A percentile compares a stretch with the other conserved stretches of the same genome.
Evolutionary conservation across 2,329 filamentous ascomycete genomes (phyloP).

Genomic region (Plenodomus tracheiphilus): DNA sequence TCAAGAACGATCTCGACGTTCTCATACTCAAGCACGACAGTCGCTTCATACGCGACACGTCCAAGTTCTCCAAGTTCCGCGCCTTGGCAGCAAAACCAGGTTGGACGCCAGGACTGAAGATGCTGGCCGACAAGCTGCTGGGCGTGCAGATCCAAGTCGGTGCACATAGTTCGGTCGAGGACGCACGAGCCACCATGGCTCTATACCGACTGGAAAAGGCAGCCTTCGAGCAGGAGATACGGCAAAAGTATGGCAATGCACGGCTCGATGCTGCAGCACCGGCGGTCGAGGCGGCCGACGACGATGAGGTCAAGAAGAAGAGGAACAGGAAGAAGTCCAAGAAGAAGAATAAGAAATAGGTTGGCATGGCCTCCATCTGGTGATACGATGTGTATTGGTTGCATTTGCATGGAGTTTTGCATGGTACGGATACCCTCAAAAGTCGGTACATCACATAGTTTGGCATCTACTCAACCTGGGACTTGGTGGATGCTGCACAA

Average conservation of each 20-base stretch:
- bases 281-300: conserved; percentile 23
- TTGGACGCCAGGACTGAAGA: conserved; percentile 68
- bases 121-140: conserved; percentile 60
- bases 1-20: conserved; percentile 75
- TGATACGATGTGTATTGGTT: neutral
- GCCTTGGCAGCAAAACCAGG: conserved; percentile 64
- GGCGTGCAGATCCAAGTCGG: conserved; percentile 64
- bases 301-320: conserved; percentile 33
- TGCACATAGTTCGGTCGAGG: conserved; percentile 66
- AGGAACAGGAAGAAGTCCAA: conserved; percentile 45
- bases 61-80: conserved; percentile 73
- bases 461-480: neutral
- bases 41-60: conserved; percentile 81
- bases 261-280: conserved; percentile 25
- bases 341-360: conserved; percentile 35
- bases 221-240: conserved; percentile 80
- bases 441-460: conserved; percentile 3
- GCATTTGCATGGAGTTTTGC: conserved; percentile 23
- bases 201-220: conserved; percentile 82
- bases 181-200: conserved; percentile 88
- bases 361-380: neutral
- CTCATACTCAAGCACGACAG: conserved; percentile 78
- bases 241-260: conserved; percentile 59
- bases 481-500: neutral
- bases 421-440: conserved; percentile 22